These are phyloP conservation scores for Casuarina glauca DNA, from an alignment of 306 rosid genomes.

Conservation along the genomic window DNA sequence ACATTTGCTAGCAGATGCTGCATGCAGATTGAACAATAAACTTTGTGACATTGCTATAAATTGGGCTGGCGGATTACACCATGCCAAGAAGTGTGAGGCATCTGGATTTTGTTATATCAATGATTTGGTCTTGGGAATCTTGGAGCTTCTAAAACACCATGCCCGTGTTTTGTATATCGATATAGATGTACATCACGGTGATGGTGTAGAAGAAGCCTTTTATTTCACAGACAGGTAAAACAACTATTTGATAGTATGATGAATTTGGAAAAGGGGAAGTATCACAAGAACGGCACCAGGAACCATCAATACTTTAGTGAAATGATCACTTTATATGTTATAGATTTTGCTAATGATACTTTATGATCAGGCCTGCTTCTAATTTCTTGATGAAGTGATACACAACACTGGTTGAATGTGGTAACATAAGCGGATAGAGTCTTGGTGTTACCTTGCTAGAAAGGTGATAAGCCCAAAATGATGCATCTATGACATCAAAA, in stretches of 20 bases:
- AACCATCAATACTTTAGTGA: background rate
- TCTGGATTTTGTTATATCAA: constrained; percentile 99
- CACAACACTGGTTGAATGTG: background rate
- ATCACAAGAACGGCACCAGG: background rate
- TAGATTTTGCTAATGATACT: background rate
- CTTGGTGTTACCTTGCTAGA: background rate
- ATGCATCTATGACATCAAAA: constrained; percentile 6
- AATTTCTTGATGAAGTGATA: background rate
- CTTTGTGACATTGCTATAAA: constrained; percentile 95
- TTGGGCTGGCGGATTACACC: constrained; percentile 99
- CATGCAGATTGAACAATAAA: constrained; percentile 86
- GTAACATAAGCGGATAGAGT: background rate
- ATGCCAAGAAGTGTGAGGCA: constrained; percentile 99
- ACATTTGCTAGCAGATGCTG: constrained; percentile 71
- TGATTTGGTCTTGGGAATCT: constrained; percentile 93
- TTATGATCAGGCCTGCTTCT: background rate
- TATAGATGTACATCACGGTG: constrained; percentile 99
- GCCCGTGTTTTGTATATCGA: constrained; percentile 95
- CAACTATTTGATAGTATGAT: constrained; percentile 20
- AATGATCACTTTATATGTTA: background rate
- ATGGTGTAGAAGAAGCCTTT: constrained; percentile 99
- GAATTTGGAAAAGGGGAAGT: constrained; percentile 14
- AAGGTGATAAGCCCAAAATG: background rate
- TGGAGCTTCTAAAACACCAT: constrained; percentile 93
- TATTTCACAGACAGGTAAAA: constrained; percentile 90